Base-by-base conservation (phyloP, 306 rosid genomes). In the Erythrophleum fordii region DNA sequence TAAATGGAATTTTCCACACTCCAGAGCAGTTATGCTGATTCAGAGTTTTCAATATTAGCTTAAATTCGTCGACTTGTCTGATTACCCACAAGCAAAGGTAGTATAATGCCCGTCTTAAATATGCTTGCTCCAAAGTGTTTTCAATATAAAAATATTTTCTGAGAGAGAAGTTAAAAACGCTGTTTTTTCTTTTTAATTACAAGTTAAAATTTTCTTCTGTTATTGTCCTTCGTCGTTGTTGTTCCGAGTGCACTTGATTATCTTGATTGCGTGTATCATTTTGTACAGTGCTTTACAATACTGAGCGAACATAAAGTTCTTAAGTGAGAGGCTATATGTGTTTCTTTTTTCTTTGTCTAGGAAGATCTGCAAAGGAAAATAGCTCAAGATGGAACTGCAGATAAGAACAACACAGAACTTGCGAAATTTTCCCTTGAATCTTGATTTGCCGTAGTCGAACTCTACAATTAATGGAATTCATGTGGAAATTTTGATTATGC, bases 1-100 rank as follows among this genome's bases (percentile, higher is more conserved):
- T 28, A 61, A 62, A 71, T 52, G 65, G 17, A 70, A 74, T 9
- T 67, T 59, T 66, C 77, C 29, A 45, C 52, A 4, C 14, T 69
- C 9, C 44, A 5, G 11, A 17, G 44, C 10, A 39, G 46, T 71
- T 77, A 20, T 37, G 49, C 18, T 66, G 72, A 10, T 68, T 22
- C 35, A 8, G 61, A 42, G 26, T 18, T 41, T 66, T 66, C 5
- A 18, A 10, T 66, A 4, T n/a, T 9, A 35, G 48, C 11, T 66
- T 35, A 11, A 66, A 39, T n/a, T 20, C 9, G 12, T 37, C 17
- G 66, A 12, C 1, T 59, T 59, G 28, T 28, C 11, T 59, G 25
- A 18, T 18, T 18, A 11, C 7, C 10, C 16, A 1, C 2, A 34
- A 10, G 26, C 20, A 35, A 37, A 1, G 5, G 9, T 18, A 65